Conservation (phyloP, 2,329 filamentous ascomycete species). For the Claviceps africana region DNA sequence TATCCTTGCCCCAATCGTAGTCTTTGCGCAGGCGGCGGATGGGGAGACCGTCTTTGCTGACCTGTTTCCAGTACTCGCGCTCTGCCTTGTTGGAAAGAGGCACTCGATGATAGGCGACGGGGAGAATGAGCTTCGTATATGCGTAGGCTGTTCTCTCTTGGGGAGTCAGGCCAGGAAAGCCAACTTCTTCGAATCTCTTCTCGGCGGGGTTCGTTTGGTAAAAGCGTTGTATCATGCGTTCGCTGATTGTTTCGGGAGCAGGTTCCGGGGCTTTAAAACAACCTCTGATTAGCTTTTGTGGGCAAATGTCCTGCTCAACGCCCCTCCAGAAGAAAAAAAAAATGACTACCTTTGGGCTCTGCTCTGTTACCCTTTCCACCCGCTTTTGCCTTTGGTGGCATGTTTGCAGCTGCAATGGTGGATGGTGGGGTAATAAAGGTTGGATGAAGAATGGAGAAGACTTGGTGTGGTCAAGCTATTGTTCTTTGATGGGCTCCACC, state of each 20-base stretch:
- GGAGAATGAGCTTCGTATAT: conserved; percentile 31
- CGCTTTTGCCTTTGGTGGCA: conserved; percentile 13
- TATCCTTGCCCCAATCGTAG: conserved; percentile 38
- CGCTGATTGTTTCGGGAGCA: conserved; percentile 31
- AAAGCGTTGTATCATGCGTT: conserved; percentile 33
- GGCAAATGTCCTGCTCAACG: neutral
- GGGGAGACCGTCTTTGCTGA: conserved; percentile 38
- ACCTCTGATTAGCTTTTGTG: neutral
- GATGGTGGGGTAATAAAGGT: conserved; percentile 8
- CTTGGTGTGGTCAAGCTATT: conserved; percentile 5
- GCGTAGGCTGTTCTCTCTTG: conserved; percentile 36
- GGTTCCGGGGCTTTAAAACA: conserved; percentile 15
- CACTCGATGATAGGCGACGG: conserved; percentile 22
- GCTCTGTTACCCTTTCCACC: conserved; percentile 9
- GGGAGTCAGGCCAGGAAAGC: conserved; percentile 30
- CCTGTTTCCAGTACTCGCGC: conserved; percentile 43
- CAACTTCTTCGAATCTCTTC: conserved; percentile 28
- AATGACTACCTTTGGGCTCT: conserved; percentile 12
- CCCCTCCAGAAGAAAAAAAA: neutral
- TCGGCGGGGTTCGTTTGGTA: conserved; percentile 37
- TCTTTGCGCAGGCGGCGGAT: conserved; percentile 27
- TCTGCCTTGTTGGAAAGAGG: conserved; percentile 32
- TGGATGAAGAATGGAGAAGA: conserved; percentile 1
- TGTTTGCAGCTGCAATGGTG: conserved; percentile 9
- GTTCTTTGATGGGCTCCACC: conserved; percentile 7